Conservation (phyloP, 2,329 filamentous ascomycete genomes). For the Leptographium flavum region DNA sequence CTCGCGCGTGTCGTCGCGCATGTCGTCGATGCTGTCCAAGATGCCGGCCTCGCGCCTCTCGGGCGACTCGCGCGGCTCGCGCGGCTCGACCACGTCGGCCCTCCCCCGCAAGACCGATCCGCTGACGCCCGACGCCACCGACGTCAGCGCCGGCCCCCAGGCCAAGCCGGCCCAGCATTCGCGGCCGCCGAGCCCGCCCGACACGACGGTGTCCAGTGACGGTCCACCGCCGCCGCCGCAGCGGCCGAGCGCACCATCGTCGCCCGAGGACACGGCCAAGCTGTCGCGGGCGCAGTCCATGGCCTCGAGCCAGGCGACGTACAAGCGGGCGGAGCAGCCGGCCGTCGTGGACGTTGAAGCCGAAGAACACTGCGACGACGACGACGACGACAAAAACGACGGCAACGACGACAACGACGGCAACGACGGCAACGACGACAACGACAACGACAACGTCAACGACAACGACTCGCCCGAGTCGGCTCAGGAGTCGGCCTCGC, state of each 20-base stretch:
- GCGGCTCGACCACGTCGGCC: too few relatives aligned
- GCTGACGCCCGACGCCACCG: slow-evolving; percentile 58
- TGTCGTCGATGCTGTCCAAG: too few relatives aligned
- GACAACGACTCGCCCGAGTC: slow-evolving; percentile 36
- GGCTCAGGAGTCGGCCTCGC: slow-evolving; percentile 41
- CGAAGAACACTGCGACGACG: too few relatives aligned
- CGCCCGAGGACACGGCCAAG: slow-evolving; percentile 19
- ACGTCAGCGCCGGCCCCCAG: slow-evolving; percentile 32
- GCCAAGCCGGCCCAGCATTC: slow-evolving; percentile 21
- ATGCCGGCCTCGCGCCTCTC: too few relatives aligned
- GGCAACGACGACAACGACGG: not conserved
- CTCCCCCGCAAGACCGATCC: too few relatives aligned
- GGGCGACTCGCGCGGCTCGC: too few relatives aligned
- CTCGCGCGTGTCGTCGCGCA: slow-evolving; percentile 1
- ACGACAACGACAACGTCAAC: slow-evolving; percentile 23
- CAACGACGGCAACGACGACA: slow-evolving; percentile 8
- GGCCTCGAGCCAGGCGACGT: slow-evolving; percentile 44
- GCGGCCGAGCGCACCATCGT: slow-evolving; percentile 1
- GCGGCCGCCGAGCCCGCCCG: slow-evolving; percentile 49
- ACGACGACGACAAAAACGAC: not conserved
- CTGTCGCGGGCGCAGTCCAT: slow-evolving; percentile 30
- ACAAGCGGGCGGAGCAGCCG: slow-evolving; percentile 8
- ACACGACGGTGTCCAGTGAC: slow-evolving; percentile 40
- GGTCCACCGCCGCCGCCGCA: not conserved
- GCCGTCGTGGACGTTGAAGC: too few relatives aligned